Evolutionary conservation across 2,329 filamentous ascomycete genomes (phyloP).

Genomic region (Trichophyton mentagrophytes): DNA sequence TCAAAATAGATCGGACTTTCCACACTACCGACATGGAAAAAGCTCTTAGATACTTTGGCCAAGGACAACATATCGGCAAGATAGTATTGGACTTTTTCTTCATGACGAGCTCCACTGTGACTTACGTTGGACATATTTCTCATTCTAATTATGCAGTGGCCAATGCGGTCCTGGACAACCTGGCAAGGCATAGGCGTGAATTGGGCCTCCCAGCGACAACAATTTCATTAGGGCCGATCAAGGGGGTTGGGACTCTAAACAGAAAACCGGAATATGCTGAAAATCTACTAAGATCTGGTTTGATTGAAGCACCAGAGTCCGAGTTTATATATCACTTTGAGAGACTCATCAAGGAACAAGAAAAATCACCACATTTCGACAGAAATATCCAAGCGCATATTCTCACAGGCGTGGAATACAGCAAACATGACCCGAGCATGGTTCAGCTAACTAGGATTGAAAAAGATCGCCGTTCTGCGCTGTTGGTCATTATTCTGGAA

Average conservation of each 20-base stretch:
- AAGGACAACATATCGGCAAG: background rate
- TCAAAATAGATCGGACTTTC: background rate
- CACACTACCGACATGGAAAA: background rate
- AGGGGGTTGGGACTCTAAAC: background rate
- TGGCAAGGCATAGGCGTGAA: constrained; percentile 7
- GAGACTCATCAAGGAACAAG: background rate
- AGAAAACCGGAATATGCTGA: background rate
- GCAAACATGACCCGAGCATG: background rate
- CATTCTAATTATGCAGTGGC: constrained; percentile 12
- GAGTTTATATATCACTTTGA: background rate
- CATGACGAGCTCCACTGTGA: constrained; percentile 8
- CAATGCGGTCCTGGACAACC: constrained; percentile 18
- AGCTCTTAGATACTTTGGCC: background rate
- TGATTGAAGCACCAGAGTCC: background rate
- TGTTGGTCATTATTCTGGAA: background rate
- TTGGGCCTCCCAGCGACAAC: background rate
- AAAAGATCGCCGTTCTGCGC: background rate
- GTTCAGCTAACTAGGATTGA: background rate
- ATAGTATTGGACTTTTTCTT: constrained; percentile 16
- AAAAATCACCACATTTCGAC: background rate
- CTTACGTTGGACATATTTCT: constrained; percentile 5
- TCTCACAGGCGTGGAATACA: background rate
- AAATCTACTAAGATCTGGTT: background rate
- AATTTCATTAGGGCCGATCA: background rate
- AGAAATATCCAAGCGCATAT: background rate